Conservation (phyloP, 1,284 basidiomycete species). For the Vanrija humicola region DNA sequence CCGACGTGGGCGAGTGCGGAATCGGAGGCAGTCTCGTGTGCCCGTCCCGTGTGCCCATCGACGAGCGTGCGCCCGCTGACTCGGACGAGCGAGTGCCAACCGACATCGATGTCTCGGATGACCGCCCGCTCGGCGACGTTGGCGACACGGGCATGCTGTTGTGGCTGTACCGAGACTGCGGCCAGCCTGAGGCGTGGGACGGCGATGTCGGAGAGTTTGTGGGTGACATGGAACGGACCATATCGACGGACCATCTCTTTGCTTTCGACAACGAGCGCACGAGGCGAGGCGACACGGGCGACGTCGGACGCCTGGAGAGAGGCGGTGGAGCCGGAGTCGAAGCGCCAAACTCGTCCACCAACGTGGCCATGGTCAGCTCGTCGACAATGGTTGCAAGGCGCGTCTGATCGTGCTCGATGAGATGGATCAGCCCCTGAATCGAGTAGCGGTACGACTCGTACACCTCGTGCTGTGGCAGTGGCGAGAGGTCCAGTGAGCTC, state of each 20-base stretch:
- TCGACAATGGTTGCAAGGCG: constrained; percentile 30
- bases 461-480: background rate
- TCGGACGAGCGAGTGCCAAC: no score
- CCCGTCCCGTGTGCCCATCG: no score
- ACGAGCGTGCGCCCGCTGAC: no score
- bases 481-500: background rate
- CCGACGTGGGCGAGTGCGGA: no score
- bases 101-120: no score
- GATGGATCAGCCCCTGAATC: constrained; percentile 27
- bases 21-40: no score
- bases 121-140: no score
- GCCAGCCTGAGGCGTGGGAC: no score
- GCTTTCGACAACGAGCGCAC: no score
- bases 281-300: no score
- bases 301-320: background rate
- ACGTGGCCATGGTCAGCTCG: constrained; percentile 13
- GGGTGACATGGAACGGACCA: background rate
- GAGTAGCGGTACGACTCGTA: constrained; percentile 25
- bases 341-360: background rate
- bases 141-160: no score
- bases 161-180: no score
- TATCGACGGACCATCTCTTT: background rate
- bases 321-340: background rate
- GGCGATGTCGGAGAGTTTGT: background rate
- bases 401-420: constrained; percentile 30